Percentiles rank a stretch among this genome's conserved stretches.
Conservation (phyloP, 2,329 filamentous ascomycete genomes). For the Pseudopithomyces chartarum region DNA sequence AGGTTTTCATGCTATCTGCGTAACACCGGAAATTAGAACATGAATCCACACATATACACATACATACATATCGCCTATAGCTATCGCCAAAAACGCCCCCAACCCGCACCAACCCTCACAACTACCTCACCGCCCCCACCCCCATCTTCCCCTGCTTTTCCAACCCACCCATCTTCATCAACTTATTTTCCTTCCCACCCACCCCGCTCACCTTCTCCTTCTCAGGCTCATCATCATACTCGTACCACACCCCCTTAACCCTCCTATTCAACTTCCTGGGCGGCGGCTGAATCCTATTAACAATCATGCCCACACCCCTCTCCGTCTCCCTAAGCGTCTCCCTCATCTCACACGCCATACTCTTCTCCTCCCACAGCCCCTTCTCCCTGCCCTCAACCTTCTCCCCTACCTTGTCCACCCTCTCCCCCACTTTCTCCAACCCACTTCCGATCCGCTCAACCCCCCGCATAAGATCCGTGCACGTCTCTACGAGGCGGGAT, state of each 20-base stretch:
- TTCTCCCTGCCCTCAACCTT: constrained; percentile 8
- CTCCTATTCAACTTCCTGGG: constrained; percentile 39
- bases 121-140: too few relatives aligned
- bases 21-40: too few relatives aligned
- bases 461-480: constrained; percentile 34
- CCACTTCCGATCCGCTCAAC: constrained; percentile 26
- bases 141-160: too few relatives aligned
- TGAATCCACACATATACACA: too few relatives aligned
- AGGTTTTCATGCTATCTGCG: too few relatives aligned
- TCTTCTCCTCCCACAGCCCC: constrained; percentile 2
- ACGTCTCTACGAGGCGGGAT: constrained; percentile 32
- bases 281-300: constrained; percentile 31
- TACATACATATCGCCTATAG: too few relatives aligned
- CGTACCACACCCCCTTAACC: constrained; percentile 45
- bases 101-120: too few relatives aligned
- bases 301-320: constrained; percentile 18
- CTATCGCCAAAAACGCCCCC: too few relatives aligned
- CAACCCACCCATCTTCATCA: too few relatives aligned
- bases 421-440: constrained; percentile 16
- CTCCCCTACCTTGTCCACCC: constrained; percentile 17
- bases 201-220: too few relatives aligned
- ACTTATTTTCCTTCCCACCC: not conserved
- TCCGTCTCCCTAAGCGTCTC: not conserved
- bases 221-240: constrained; percentile 33
- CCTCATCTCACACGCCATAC: not conserved